Conservation (phyloP, 371 early-diverging fungal species). For the Rhizopus microsporus region DNA sequence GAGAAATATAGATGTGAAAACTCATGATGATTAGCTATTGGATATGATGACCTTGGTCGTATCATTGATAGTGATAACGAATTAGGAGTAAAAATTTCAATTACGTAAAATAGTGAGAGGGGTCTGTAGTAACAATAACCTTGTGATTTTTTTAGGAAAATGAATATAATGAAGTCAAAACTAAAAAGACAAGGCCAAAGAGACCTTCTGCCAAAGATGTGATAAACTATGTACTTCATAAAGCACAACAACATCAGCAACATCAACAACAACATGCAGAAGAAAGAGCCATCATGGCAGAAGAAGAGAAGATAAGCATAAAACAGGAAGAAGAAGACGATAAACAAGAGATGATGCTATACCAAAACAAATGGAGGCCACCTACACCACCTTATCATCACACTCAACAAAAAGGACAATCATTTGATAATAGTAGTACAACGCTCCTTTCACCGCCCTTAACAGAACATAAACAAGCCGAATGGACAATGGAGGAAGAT, state of each 20-base stretch:
- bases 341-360: neutral
- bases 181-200: slow-evolving; percentile 13
- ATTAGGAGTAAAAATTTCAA: slow-evolving; percentile 8
- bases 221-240: slow-evolving; percentile 24
- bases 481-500: slow-evolving; percentile 33
- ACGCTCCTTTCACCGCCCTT: slow-evolving; percentile 24
- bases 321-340: neutral
- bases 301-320: neutral
- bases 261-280: neutral
- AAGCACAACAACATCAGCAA: neutral
- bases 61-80: slow-evolving; percentile 38
- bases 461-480: slow-evolving; percentile 17
- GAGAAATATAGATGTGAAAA: slow-evolving; percentile 14
- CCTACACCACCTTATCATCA: slow-evolving; percentile 34
- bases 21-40: slow-evolving; percentile 18
- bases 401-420: neutral
- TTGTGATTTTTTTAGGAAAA: neutral
- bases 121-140: neutral
- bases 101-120: neutral
- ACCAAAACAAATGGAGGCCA: slow-evolving; percentile 22
- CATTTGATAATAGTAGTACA: slow-evolving; percentile 1
- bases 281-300: neutral
- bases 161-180: too few relatives aligned
- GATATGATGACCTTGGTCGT: slow-evolving; percentile 47
- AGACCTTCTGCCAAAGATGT: slow-evolving; percentile 27